Conservation (phyloP, 345 rosid species). For the Sonneratia caseolaris region DNA sequence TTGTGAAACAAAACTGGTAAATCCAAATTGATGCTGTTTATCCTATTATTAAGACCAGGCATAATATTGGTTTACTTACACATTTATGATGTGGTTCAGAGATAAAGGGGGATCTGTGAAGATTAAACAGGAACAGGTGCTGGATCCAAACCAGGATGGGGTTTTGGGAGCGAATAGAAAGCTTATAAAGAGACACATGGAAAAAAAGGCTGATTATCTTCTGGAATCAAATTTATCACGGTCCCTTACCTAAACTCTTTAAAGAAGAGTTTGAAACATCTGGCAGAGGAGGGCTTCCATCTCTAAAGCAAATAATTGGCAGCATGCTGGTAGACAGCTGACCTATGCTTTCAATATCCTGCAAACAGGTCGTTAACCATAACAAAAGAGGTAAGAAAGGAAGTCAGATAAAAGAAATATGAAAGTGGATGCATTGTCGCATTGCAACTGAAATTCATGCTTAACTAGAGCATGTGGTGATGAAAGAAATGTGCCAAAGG, state of each 20-base stretch:
- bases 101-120: background rate
- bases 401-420: background rate
- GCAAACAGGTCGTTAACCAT: slow-evolving; percentile 13
- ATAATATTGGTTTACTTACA: background rate
- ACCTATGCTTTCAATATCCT: slow-evolving; percentile 38
- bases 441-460: background rate
- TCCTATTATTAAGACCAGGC: background rate
- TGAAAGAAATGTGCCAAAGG: too few species aligned
- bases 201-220: background rate
- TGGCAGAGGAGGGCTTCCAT: slow-evolving; percentile 91
- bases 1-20: background rate
- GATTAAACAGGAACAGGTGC: too few species aligned
- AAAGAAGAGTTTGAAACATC: slow-evolving; percentile 45
- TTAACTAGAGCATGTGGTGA: too few species aligned
- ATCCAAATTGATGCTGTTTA: background rate
- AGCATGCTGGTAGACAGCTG: slow-evolving; percentile 41
- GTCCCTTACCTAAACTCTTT: slow-evolving; percentile 44
- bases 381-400: slow-evolving; percentile 5
- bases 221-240: background rate
- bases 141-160: too few species aligned
- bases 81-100: background rate
- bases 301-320: slow-evolving; percentile 82
- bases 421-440: background rate
- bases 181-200: background rate
- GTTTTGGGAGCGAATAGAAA: too few species aligned